Evolutionary conservation across 2,329 filamentous ascomycete species (phyloP), one percentile per base, ranked within the genome.

Genomic region (Fonsecaea pedrosoi): DNA sequence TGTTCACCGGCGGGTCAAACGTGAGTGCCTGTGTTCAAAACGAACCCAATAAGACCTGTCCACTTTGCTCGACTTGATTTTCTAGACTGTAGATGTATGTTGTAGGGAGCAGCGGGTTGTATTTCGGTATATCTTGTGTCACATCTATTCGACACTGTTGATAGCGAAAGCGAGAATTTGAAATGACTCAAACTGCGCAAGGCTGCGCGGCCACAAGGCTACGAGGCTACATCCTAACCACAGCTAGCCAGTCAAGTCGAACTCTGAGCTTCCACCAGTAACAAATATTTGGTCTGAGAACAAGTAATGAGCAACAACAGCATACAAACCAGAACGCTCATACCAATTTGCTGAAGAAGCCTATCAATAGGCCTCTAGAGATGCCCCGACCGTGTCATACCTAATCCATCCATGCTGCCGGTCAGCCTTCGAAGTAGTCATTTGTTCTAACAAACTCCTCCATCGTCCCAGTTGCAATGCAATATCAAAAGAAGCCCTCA

Each of bases 391-490:
- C n/a, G 15, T 35, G 18, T 58, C 25, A n/a, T 18, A 12, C n/a
- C 18, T 37, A 15, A 21, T 25, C 21, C 18, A 21, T 32, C 35
- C 35, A 32, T 38, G 18, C 40, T 37, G 10, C 30, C 40, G 18
- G 30, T 2, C 37, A 48, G 34, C 38, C 40, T n/a, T 32, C 35
- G 40, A 15, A 35, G 48, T 18, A 42, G 18, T 18, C 50, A 38
- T 50, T 18, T 15, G 21, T 60, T 60, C 54, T 45, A 54, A 32
- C n/a, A 59, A 56, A 59, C 30, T 48, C 25, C 53, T 21, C 38
- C 35, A 10, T 15, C 57, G 9, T 57, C 58, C 42, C 58, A 45
- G 18, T 65, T 59, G 62, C 68, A 63, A 65, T 69, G 68, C 65
- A 68, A 64, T 60, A 40, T 55, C 53, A 60, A 69, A 25, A 38